Conservation (phyloP, 1,284 basidiomycete genomes). For the Cystobasidium sp. region DNA sequence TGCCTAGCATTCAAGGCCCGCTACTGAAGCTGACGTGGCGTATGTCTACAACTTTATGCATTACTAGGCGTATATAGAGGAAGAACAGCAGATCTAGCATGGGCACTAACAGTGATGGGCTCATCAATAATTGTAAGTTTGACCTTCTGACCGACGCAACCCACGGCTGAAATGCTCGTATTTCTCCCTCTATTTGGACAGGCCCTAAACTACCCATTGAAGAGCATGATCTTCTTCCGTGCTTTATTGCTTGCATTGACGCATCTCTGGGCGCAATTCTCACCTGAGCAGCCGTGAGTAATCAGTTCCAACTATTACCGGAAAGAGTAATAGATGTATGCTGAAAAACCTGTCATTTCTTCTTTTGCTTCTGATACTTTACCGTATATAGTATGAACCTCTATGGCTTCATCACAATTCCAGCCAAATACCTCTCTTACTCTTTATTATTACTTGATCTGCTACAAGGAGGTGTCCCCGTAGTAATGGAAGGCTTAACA, state of each 20-base stretch:
- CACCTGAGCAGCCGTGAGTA: conserved; percentile 65
- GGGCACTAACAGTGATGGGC: conserved; percentile 60
- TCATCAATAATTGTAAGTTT: conserved; percentile 66
- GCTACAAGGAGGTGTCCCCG: conserved; percentile 36
- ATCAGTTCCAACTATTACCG: background rate
- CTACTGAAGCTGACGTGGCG: background rate
- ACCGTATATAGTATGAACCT: conserved; percentile 62
- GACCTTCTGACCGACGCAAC: background rate
- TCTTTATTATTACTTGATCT: conserved; percentile 62
- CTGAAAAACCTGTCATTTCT: too few relatives aligned
- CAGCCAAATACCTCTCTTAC: conserved; percentile 74
- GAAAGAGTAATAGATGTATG: background rate
- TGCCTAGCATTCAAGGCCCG: conserved; percentile 63
- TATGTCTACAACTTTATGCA: background rate
- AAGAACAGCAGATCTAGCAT: conserved; percentile 42
- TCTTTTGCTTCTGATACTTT: background rate
- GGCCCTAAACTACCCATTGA: conserved; percentile 70
- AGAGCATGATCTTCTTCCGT: conserved; percentile 65
- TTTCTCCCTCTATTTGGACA: conserved; percentile 46
- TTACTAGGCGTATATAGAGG: conserved; percentile 4
- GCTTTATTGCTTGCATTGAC: conserved; percentile 71
- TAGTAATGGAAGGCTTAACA: conserved; percentile 39
- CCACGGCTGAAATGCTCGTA: background rate
- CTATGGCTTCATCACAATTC: conserved; percentile 73
- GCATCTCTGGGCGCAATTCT: conserved; percentile 70